Conservation (phyloP, 495 filamentous ascomycete genomes). For the Penicillium cinerascens region DNA sequence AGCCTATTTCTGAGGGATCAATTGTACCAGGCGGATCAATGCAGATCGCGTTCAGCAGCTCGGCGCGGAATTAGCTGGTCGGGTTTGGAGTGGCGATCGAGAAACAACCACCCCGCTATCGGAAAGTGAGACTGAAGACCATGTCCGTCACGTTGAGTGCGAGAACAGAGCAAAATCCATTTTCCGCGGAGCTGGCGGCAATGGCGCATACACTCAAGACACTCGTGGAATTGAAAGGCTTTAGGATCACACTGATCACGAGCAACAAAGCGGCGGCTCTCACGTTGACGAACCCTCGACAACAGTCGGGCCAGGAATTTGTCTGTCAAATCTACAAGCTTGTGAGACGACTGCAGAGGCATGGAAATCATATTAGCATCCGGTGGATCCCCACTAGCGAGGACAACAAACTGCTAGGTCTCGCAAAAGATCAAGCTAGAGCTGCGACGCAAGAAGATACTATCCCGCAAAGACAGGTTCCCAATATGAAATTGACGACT, state of each 20-base stretch:
- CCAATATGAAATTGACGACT: slow-evolving; percentile 15
- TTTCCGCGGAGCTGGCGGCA: slow-evolving; percentile 10
- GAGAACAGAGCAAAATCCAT: too few relatives aligned
- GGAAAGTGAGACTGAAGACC: slow-evolving; percentile 9
- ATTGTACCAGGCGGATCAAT: not conserved
- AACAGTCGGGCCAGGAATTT: too few relatives aligned
- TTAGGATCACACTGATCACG: slow-evolving; percentile 9
- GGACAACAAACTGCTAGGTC: slow-evolving; percentile 21
- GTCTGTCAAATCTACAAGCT: slow-evolving; percentile 21
- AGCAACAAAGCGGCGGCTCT: slow-evolving; percentile 16
- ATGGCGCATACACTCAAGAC: slow-evolving; percentile 4
- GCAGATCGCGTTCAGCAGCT: slow-evolving; percentile 10
- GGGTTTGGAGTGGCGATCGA: slow-evolving; percentile 12
- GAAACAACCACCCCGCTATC: slow-evolving; percentile 11
- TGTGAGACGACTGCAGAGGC: slow-evolving; percentile 14
- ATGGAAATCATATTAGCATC: slow-evolving; percentile 16
- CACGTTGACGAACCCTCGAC: slow-evolving; percentile 13
- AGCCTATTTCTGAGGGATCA: not conserved
- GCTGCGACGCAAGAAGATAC: slow-evolving; percentile 13
- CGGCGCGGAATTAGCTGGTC: slow-evolving; percentile 11
- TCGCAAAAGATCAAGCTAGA: slow-evolving; percentile 26
- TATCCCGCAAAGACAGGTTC: slow-evolving; percentile 2
- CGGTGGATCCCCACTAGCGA: slow-evolving; percentile 11
- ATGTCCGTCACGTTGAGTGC: slow-evolving; percentile 7
- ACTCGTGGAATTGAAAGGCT: slow-evolving; percentile 8